phyloP scores from a whole-genome alignment of 148 eudicot genomes.

The Heliosperma pusillum region DNA sequence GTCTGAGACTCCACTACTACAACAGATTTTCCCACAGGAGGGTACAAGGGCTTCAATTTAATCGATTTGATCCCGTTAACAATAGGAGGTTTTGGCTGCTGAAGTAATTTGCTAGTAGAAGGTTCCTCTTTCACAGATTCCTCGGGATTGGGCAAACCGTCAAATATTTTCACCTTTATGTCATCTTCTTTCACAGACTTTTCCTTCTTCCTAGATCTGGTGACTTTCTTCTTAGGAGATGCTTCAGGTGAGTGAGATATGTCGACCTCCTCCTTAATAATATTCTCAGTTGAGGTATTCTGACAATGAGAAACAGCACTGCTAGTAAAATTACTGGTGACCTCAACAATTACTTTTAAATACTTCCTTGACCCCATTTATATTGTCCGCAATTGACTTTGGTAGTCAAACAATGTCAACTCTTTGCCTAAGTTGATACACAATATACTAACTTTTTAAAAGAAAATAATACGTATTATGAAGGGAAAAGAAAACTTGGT shows the following conservation, averaged over 20 bases:
- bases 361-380: background rate
- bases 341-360: slow-evolving; percentile 9
- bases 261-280: slow-evolving; percentile 32
- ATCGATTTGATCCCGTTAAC: slow-evolving; percentile 39
- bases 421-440: background rate
- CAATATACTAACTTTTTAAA: background rate
- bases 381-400: background rate
- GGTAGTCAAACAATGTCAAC: background rate
- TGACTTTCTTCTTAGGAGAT: slow-evolving; percentile 33
- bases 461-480: background rate
- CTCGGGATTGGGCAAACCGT: slow-evolving; percentile 25
- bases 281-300: slow-evolving; percentile 37
- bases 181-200: slow-evolving; percentile 33
- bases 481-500: too few relatives aligned
- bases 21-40: slow-evolving; percentile 77
- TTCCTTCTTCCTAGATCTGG: slow-evolving; percentile 33
- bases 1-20: slow-evolving; percentile 88
- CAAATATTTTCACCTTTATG: slow-evolving; percentile 25
- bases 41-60: slow-evolving; percentile 50
- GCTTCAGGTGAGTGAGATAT: slow-evolving; percentile 30
- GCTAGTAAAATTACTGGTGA: slow-evolving; percentile 32
- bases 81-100: slow-evolving; percentile 25
- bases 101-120: slow-evolving; percentile 27
- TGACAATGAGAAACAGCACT: slow-evolving; percentile 41
- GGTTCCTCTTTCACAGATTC: slow-evolving; percentile 23